Evolutionary conservation across 106 monocot genomes (phyloP).

Genomic region (Dactylorhiza incarnata): DNA sequence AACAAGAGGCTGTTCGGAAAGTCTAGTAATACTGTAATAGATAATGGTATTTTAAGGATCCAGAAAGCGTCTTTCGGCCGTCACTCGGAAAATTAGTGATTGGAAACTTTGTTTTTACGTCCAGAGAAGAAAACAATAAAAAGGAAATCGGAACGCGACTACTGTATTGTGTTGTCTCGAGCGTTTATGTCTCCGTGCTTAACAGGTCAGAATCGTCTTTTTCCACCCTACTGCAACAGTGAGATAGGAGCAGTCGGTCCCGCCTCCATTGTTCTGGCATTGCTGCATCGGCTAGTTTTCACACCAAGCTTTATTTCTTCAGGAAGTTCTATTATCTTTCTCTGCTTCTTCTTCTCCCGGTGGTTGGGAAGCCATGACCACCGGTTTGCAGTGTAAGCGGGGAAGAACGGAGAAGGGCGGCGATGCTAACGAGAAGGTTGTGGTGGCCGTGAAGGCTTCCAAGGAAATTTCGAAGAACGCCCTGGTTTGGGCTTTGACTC

Average conservation of each 20-base stretch:
- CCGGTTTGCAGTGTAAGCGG: constrained; percentile 20
- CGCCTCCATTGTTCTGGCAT: not conserved
- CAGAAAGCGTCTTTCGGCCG: constrained; percentile 6
- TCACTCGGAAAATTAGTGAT: constrained; percentile 5
- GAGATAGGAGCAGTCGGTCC: constrained; percentile 9
- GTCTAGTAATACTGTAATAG: too few species aligned
- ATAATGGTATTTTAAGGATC: constrained; percentile 1
- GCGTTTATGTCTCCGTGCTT: not conserved
- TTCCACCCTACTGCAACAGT: not conserved
- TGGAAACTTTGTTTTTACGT: not conserved
- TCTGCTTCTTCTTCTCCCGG: not conserved
- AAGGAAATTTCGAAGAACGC: constrained; percentile 78
- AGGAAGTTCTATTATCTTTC: not conserved
- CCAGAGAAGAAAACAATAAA: not conserved
- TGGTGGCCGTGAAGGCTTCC: constrained; percentile 76
- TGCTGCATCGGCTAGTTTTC: not conserved
- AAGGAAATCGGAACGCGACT: not conserved
- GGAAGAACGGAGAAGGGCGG: constrained; percentile 30
- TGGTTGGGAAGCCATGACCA: constrained; percentile 12
- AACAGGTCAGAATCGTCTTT: constrained; percentile 14
- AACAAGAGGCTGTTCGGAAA: not conserved
- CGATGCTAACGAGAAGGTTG: constrained; percentile 42
- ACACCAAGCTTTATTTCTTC: not conserved
- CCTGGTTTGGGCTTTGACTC: constrained; percentile 71
- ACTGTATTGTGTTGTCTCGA: not conserved